phyloP scores from a whole-genome alignment of 106 monocot genomes.

The Phalaenopsis equestris region DNA sequence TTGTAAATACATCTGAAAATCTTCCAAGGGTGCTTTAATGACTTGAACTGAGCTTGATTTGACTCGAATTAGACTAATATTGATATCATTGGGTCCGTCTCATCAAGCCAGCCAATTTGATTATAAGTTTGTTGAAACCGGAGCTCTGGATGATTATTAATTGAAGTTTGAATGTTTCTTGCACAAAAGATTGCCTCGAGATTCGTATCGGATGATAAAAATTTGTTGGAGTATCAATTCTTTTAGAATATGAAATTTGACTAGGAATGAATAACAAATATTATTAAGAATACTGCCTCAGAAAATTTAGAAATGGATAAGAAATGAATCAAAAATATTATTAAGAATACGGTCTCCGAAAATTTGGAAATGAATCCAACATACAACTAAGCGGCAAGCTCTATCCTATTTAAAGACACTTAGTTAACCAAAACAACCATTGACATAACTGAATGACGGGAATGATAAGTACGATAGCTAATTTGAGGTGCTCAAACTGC shows the following conservation, averaged over 20 bases:
- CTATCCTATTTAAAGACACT: not conserved
- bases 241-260: not conserved
- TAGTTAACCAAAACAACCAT: not conserved
- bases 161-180: no score
- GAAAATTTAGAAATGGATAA: not conserved
- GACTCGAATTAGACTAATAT: no score
- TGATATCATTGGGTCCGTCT: no score
- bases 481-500: not conserved
- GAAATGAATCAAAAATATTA: not conserved
- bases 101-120: no score
- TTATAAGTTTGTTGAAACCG: no score
- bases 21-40: no score
- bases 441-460: not conserved
- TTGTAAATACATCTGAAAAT: no score
- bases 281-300: not conserved
- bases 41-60: no score
- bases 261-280: not conserved
- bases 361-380: not conserved
- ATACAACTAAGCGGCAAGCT: not conserved
- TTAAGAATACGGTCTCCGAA: not conserved
- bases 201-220: no score
- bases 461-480: not conserved
- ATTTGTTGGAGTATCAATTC: no score
- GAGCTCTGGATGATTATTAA: no score
- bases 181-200: no score